phyloP scores from a whole-genome alignment of 1,284 basidiomycete species.

The Coniophora puteana region DNA sequence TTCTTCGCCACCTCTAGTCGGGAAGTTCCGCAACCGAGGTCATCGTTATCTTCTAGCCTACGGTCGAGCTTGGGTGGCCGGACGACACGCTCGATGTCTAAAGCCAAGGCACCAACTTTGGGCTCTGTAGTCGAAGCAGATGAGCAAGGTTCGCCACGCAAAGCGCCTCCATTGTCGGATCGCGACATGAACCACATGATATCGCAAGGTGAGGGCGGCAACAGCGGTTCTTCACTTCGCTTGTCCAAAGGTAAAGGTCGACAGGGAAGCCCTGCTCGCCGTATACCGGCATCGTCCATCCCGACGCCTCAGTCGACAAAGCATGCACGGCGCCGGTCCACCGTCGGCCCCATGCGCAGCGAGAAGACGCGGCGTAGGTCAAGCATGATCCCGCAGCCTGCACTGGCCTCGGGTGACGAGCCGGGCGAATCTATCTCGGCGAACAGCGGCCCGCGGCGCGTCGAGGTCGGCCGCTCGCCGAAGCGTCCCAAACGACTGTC shows the following conservation, averaged over 20 bases:
- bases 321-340: conserved; percentile 57
- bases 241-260: conserved; percentile 34
- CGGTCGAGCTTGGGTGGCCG: conserved; percentile 14
- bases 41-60: conserved; percentile 12
- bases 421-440: conserved; percentile 22
- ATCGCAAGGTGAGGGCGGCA: conserved; percentile 12
- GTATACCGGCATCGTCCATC: conserved; percentile 43
- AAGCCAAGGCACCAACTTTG: conserved; percentile 48
- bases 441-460: conserved; percentile 34
- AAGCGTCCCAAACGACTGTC: conserved; percentile 65
- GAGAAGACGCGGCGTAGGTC: conserved; percentile 72
- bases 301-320: conserved; percentile 37
- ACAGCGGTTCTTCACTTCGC: conserved; percentile 13
- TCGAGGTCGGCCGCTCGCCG: conserved; percentile 50
- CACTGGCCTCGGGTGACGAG: conserved; percentile 34
- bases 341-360: conserved; percentile 63
- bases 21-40: conserved; percentile 20
- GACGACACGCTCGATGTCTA: conserved; percentile 71
- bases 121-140: conserved; percentile 70
- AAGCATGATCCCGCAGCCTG: conserved; percentile 70
- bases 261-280: conserved; percentile 43
- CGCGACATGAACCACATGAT: conserved; percentile 52
- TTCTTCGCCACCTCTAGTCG: conserved; percentile 36
- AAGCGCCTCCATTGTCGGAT: conserved; percentile 49
- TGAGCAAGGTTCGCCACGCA: conserved; percentile 44